phyloP scores from a whole-genome alignment of 345 rosid species.

The Odontarrhena argentea region DNA sequence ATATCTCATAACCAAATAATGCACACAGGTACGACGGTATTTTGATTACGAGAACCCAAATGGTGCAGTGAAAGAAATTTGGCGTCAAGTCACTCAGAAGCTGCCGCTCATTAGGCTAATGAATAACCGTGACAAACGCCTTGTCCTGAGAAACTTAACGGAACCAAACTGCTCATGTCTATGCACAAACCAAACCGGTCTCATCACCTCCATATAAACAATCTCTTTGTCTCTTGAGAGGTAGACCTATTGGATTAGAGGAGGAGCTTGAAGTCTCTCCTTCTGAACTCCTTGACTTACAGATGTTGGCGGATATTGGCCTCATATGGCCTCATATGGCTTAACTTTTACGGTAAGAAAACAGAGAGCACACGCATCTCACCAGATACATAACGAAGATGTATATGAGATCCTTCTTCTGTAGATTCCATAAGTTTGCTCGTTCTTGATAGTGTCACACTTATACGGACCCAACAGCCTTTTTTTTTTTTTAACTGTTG shows the following conservation, averaged over 20 bases:
- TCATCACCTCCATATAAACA: slow-evolving; percentile 44
- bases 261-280: slow-evolving; percentile 27
- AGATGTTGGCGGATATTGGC: slow-evolving; percentile 4
- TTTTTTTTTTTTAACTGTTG: slow-evolving; percentile 4
- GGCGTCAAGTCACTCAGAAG: slow-evolving; percentile 86
- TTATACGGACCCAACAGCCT: slow-evolving; percentile 31
- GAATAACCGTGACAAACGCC: slow-evolving; percentile 85
- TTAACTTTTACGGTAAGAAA: slow-evolving; percentile 16
- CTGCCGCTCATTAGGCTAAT: slow-evolving; percentile 77
- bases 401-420: slow-evolving; percentile 22
- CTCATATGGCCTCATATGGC: neutral
- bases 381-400: slow-evolving; percentile 29
- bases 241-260: neutral
- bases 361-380: slow-evolving; percentile 15
- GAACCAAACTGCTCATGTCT: slow-evolving; percentile 77
- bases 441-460: slow-evolving; percentile 28
- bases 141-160: slow-evolving; percentile 51
- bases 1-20: slow-evolving; percentile 13
- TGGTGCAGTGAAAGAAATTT: slow-evolving; percentile 88
- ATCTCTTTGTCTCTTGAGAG: slow-evolving; percentile 27
- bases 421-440: slow-evolving; percentile 35
- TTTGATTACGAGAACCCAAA: slow-evolving; percentile 56
- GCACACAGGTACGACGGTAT: slow-evolving; percentile 73
- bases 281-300: slow-evolving; percentile 15
- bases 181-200: slow-evolving; percentile 74